These are phyloP conservation scores for Sporothrix dimorphospora DNA, from an alignment of 2,329 filamentous ascomycete genomes.

Conservation along the genomic window DNA sequence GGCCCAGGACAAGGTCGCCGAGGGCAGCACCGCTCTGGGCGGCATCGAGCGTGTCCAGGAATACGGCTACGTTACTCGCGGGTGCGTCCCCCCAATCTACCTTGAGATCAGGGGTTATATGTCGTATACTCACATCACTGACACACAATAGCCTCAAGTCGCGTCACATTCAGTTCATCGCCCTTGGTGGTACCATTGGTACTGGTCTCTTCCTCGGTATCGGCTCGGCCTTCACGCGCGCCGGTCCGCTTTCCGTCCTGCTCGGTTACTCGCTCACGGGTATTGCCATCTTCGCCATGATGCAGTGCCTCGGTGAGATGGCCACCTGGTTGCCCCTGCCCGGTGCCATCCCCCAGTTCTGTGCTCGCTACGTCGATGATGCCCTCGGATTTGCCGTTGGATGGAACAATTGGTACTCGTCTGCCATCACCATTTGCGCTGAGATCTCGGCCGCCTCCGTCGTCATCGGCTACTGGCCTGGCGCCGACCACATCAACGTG, in stretches of 20 bases:
- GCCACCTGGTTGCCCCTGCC: conserved; percentile 64
- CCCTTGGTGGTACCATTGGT: conserved; percentile 53
- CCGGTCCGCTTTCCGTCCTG: conserved; percentile 49
- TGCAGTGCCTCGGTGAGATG: conserved; percentile 57
- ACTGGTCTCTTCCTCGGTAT: conserved; percentile 55
- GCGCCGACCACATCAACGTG: conserved; percentile 37
- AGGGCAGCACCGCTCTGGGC: conserved; percentile 29
- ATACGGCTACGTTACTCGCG: conserved; percentile 33
- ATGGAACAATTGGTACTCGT: conserved; percentile 57
- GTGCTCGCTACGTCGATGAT: conserved; percentile 52
- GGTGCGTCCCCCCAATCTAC: conserved; percentile 11
- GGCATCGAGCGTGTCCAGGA: conserved; percentile 28
- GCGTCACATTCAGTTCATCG: conserved; percentile 53
- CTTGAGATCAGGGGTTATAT: no score
- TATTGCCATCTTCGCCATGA: conserved; percentile 48
- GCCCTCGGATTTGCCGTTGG: conserved; percentile 53
- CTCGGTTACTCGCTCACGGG: conserved; percentile 51
- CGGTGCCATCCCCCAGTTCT: conserved; percentile 56
- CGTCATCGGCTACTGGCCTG: conserved; percentile 51
- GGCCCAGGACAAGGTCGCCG: conserved; percentile 22
- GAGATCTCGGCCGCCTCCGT: conserved; percentile 53
- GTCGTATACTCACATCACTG: neutral
- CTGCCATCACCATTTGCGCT: conserved; percentile 50
- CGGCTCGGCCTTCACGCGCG: conserved; percentile 47
- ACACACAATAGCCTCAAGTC: conserved; percentile 42